Evolutionary conservation across 441 rosid genomes (phyloP).

Genomic region (Raphanus hybrid): DNA sequence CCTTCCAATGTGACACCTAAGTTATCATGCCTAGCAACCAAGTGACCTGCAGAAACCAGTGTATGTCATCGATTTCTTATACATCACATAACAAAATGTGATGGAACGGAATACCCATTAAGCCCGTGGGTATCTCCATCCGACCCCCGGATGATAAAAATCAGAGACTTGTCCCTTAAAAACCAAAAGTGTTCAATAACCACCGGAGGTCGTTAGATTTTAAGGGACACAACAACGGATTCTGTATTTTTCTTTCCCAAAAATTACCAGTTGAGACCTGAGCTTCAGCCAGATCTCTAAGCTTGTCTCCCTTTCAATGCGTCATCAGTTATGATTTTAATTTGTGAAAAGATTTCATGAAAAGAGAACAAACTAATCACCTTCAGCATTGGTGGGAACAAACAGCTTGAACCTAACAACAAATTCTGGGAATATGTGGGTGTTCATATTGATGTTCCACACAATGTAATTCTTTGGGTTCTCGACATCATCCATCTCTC

Average conservation of each 20-base stretch:
- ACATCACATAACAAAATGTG: conserved; percentile 36
- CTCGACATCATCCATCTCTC: conserved; percentile 60
- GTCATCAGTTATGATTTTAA: conserved; percentile 46
- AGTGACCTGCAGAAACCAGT: conserved; percentile 56
- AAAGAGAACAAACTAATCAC: conserved; percentile 54
- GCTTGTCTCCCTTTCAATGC: conserved; percentile 48
- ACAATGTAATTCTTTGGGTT: conserved; percentile 67
- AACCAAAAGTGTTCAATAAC: conserved; percentile 41
- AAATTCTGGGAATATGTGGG: conserved; percentile 89
- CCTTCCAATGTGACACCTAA: conserved; percentile 65
- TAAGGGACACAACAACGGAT: conserved; percentile 40
- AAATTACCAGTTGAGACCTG: conserved; percentile 43
- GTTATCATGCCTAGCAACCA: conserved; percentile 56
- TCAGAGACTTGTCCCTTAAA: conserved; percentile 48
- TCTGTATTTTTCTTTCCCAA: conserved; percentile 28
- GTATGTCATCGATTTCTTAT: conserved; percentile 45
- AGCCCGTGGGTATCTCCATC: conserved; percentile 51
- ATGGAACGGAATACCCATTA: conserved; percentile 45
- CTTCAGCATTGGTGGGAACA: conserved; percentile 56
- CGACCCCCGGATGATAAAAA: conserved; percentile 51
- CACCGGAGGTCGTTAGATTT: conserved; percentile 47
- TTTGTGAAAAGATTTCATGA: conserved; percentile 26
- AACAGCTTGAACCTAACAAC: conserved; percentile 93
- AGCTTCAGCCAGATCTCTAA: conserved; percentile 48
- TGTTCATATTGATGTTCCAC: conserved; percentile 93